Evolutionary conservation across 75 land plant species (phyloP), one percentile per base, ranked within the genome.

Genomic region (Cryptomeria japonica): DNA sequence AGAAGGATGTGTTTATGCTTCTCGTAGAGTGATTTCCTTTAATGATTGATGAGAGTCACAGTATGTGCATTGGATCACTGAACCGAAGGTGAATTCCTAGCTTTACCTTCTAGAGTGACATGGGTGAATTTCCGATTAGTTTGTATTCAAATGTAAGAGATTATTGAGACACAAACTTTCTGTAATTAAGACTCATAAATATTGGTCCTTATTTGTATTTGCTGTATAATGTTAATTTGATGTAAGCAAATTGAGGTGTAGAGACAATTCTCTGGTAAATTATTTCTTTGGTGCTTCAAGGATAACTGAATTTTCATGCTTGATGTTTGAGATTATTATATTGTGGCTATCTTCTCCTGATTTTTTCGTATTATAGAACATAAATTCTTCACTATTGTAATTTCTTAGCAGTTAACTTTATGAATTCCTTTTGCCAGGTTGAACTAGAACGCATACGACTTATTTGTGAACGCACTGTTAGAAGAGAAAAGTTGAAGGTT

Each of bases 401-500:
- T 64, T 32, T 11, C 34, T 75, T 75, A 31, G 13, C 3, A 28
- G 42, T 22, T 53, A 34, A 47, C 25, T 46, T 56, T 85, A n/a
- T 10, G 14, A 31, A 55, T 84, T 42, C 68, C 28, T 11, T 87
- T 83, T 84, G 86, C 22, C 92, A 97, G 99, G 99, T 96, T 91
- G 96, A 96, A 61, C 89, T 97, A 32, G 99, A 97, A 95, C 93
- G 95, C 46, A 86, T 96, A 85, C 97, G 99, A 31, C 95, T 97
- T 87, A 93, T 97, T 86, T 97, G 99, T 88, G 99, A 97, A 84
- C 90, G 99, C 85, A 95, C 96, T 68, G 87, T 95, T 58, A 91
- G 90, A 87, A 90, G 99, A 83, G 99, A 97, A 91, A 95, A 95
- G 80, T 36, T 96, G 87, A 97, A 97, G 97, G 99, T 97, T 87